These are phyloP conservation scores for Hypoxylon sp. DNA, from an alignment of 2,329 filamentous ascomycete genomes.

Conservation along the genomic window DNA sequence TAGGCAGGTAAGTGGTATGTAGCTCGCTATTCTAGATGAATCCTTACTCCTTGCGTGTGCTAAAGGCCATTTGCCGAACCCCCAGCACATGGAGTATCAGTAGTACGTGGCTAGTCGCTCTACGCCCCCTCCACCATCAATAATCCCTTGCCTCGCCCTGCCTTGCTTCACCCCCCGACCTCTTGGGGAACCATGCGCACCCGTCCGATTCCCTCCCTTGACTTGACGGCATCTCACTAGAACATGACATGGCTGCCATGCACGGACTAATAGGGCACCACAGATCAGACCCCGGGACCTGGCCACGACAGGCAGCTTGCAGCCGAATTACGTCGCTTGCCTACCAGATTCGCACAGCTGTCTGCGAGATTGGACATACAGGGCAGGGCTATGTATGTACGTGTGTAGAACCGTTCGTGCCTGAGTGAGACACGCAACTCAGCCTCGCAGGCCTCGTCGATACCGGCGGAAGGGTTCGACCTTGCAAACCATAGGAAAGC, in stretches of 20 bases:
- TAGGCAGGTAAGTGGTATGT: too few species aligned
- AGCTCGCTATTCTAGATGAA: too few species aligned
- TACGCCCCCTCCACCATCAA: slow-evolving; percentile 33
- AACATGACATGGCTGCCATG: slow-evolving; percentile 36
- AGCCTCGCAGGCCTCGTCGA: slow-evolving; percentile 21
- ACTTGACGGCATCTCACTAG: slow-evolving; percentile 34
- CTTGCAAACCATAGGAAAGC: slow-evolving; percentile 33
- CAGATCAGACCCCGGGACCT: slow-evolving; percentile 32
- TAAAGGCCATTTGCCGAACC: slow-evolving; percentile 25
- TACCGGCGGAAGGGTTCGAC: slow-evolving; percentile 38
- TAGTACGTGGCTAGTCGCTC: too few species aligned
- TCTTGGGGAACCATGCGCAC: slow-evolving; percentile 34
- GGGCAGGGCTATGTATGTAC: too few species aligned
- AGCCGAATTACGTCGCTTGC: slow-evolving; percentile 34
- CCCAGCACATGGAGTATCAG: slow-evolving; percentile 17
- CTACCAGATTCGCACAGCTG: slow-evolving; percentile 30
- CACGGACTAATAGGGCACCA: slow-evolving; percentile 40
- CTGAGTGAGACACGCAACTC: slow-evolving; percentile 31
- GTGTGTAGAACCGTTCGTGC: too few species aligned
- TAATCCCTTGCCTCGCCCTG: slow-evolving; percentile 32
- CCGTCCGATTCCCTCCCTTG: slow-evolving; percentile 28
- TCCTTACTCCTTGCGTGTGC: slow-evolving; percentile 16
- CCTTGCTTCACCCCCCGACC: slow-evolving; percentile 8
- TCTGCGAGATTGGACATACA: slow-evolving; percentile 34
- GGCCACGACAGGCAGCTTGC: slow-evolving; percentile 36